Conservation (phyloP, 495 filamentous ascomycete species). For the Penicillium verhagenii region DNA sequence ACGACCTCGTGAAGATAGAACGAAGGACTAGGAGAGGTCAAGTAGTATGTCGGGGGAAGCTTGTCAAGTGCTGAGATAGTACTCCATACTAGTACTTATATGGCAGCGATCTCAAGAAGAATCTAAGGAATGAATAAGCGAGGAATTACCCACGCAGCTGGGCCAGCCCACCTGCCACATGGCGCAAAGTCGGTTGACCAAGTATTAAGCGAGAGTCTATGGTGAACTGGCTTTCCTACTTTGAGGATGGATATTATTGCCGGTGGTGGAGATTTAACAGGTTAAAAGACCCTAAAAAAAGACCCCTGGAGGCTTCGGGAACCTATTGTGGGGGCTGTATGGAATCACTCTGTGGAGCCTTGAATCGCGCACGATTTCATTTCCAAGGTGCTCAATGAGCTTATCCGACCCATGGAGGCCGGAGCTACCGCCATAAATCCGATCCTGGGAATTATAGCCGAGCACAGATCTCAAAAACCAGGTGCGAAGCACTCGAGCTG, state of each 20-base stretch:
- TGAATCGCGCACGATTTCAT: neutral
- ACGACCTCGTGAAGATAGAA: neutral
- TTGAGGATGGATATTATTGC: neutral
- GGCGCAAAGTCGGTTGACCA: neutral
- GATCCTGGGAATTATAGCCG: neutral
- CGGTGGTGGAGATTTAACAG: neutral
- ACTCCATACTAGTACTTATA: neutral
- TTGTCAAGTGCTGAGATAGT: neutral
- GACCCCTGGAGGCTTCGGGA: neutral
- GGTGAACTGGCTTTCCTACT: neutral
- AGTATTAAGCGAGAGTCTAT: neutral
- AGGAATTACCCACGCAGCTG: neutral
- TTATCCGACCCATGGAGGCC: neutral
- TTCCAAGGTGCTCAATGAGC: neutral
- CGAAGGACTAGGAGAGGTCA: neutral
- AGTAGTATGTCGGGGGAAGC: neutral
- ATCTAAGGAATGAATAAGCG: neutral
- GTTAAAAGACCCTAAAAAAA: neutral
- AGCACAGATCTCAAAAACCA: neutral
- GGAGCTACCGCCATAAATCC: neutral
- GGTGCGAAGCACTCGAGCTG: neutral
- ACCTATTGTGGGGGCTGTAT: neutral
- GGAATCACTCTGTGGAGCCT: neutral
- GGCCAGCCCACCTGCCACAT: neutral
- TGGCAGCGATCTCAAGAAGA: neutral